Evolutionary conservation across 306 rosid species (phyloP), one percentile per base, ranked within the genome.

Genomic region (Ochetophila trinervis): DNA sequence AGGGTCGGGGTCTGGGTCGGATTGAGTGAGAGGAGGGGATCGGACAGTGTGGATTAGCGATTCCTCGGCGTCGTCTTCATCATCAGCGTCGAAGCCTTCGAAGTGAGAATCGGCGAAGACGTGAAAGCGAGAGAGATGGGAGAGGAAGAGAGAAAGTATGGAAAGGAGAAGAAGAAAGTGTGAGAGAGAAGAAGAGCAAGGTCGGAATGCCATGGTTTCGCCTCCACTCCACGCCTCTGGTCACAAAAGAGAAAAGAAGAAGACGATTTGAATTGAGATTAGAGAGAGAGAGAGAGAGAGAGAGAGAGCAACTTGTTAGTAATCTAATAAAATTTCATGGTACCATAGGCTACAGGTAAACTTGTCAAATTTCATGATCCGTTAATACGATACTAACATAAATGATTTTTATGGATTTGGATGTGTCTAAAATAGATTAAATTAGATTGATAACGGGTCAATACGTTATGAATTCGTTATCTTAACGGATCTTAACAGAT

Each of bases 21-120:
- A 69, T 0, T 73, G 66, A 11, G 95, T 82, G 35, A 87, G 76
- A 9, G 84, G 88, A 8, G 84, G 85, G 47, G 95, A 71, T 14
- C 84, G 95, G 64, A 85, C 83, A 36, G 82, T 69, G 63, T 83
- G 78, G 19, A 86, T 60, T 54, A 74, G 78, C 5, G 85, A 56
- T 13, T 67, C 57, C 18, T 70, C 80, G 37, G 77, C 83, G 27
- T 74, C 75, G 22, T 78, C 80, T 63, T 54, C 18, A 24, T 71
- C 81, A n/a, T 82, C 88, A 58, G 75, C 56, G 15, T 90, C 99
- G 69, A 93, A 77, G 53, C 86, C 99, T 15, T 80, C 67, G 63
- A 85, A 85, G 63, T 87, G 85, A 63, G 85, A 56, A 13, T 86
- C 83, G 8, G 89, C 58, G 9, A 67, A 65, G 69, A 78, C 78